phyloP scores from a whole-genome alignment of 2,329 filamentous ascomycete species.

The Aspergillus sp. region DNA sequence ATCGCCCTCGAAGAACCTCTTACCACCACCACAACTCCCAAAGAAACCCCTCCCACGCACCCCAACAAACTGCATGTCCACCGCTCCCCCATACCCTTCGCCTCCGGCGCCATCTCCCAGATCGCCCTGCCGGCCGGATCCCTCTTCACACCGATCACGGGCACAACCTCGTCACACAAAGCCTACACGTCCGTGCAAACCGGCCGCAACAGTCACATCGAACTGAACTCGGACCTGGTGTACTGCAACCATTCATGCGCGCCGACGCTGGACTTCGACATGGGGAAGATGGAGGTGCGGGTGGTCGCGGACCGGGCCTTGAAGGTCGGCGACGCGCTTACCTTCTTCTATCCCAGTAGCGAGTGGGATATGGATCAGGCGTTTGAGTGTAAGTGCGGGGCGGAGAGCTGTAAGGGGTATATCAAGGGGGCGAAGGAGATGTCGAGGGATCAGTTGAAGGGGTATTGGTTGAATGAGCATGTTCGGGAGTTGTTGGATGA shows the following conservation, averaged over 20 bases:
- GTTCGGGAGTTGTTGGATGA: constrained; percentile 34
- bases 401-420: constrained; percentile 36
- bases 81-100: constrained; percentile 29
- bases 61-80: constrained; percentile 27
- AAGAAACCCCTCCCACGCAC: constrained; percentile 5
- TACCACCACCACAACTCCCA: constrained; percentile 15
- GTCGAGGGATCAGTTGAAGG: constrained; percentile 28
- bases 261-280: constrained; percentile 56
- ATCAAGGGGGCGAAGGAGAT: constrained; percentile 44
- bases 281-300: constrained; percentile 42
- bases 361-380: constrained; percentile 52
- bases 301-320: constrained; percentile 40
- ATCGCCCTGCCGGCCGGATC: constrained; percentile 51
- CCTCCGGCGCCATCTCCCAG: constrained; percentile 47
- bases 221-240: constrained; percentile 57
- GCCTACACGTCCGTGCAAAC: constrained; percentile 56
- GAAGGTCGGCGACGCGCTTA: constrained; percentile 42
- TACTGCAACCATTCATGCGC: constrained; percentile 59
- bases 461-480: constrained; percentile 46
- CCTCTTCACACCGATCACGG: constrained; percentile 50
- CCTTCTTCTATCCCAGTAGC: constrained; percentile 52
- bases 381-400: constrained; percentile 46
- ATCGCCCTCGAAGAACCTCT: constrained; percentile 21
- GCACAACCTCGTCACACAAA: constrained; percentile 43
- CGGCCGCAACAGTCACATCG: constrained; percentile 50